Evolutionary conservation across 208 protist genomes (phyloP).

Genomic region (Phytomonas sp.): DNA sequence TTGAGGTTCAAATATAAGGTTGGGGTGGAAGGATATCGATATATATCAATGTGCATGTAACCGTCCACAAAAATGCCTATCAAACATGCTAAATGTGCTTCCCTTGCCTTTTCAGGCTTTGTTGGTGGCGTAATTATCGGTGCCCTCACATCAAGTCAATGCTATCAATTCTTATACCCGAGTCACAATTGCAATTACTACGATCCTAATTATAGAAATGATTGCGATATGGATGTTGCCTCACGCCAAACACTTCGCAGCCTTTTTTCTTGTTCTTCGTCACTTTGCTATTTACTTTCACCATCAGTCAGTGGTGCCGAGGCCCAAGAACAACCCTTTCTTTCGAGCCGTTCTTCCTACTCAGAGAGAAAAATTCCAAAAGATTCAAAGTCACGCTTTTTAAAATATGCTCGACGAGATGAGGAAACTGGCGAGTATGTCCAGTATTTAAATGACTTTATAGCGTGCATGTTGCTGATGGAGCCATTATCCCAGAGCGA

Average conservation of each 20-base stretch:
- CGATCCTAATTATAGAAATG: background rate
- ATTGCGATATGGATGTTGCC: background rate
- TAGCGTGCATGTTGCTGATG: conserved; percentile 40
- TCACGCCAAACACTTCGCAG: background rate
- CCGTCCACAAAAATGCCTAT: background rate
- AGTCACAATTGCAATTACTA: background rate
- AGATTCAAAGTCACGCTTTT: conserved; percentile 16
- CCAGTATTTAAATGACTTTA: conserved; percentile 29
- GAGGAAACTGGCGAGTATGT: conserved; percentile 23
- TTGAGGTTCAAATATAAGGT: background rate
- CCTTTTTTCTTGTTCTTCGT: background rate
- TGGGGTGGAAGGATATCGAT: background rate
- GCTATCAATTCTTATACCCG: background rate
- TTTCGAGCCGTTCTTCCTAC: background rate
- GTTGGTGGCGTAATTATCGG: background rate
- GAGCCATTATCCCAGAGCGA: background rate
- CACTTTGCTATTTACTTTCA: background rate
- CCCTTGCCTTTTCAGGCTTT: background rate
- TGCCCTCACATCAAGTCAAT: background rate
- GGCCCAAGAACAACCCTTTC: background rate
- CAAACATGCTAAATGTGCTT: background rate
- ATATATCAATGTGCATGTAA: background rate
- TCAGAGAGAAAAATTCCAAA: background rate
- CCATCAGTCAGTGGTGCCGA: background rate
- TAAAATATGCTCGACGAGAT: conserved; percentile 26